Percentiles rank a stretch among this genome's conserved stretches.
Evolutionary conservation across 805 yeast genomes (phyloP).

Genomic region (Jamesozyma piceae): DNA sequence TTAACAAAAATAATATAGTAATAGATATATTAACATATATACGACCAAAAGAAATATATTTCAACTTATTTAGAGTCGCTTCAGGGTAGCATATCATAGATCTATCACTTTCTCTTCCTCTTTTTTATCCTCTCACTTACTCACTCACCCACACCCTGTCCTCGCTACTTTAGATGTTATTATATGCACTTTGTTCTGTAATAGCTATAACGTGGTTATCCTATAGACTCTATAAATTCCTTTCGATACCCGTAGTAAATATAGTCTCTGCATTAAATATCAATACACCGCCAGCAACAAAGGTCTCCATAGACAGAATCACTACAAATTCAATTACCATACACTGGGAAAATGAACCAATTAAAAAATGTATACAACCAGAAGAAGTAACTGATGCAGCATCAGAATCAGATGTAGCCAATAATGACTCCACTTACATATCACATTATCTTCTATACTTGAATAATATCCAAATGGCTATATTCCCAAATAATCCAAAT

Average conservation of each 20-base stretch:
- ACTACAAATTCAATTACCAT: conserved; percentile 22
- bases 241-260: conserved; percentile 24
- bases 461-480: conserved; percentile 24
- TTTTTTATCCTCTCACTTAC: no score
- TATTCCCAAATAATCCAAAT: conserved; percentile 24
- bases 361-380: no score
- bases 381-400: not conserved
- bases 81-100: no score
- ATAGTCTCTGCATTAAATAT: conserved; percentile 24
- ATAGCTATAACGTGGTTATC: conserved; percentile 21
- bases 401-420: not conserved
- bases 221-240: conserved; percentile 21
- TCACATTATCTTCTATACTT: conserved; percentile 26
- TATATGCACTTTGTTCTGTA: conserved; percentile 3
- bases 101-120: no score
- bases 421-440: conserved; percentile 8
- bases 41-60: no score
- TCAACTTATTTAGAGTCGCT: no score
- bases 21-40: no score
- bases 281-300: conserved; percentile 27
- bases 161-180: not conserved
- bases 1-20: no score
- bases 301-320: conserved; percentile 29
- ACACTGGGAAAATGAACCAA: conserved; percentile 30
- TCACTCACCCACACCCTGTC: no score